Percentiles rank a stretch among this genome's conserved stretches.
phyloP scores from a whole-genome alignment of 2,329 filamentous ascomycete species.

The Aspergillus thermomutatus region DNA sequence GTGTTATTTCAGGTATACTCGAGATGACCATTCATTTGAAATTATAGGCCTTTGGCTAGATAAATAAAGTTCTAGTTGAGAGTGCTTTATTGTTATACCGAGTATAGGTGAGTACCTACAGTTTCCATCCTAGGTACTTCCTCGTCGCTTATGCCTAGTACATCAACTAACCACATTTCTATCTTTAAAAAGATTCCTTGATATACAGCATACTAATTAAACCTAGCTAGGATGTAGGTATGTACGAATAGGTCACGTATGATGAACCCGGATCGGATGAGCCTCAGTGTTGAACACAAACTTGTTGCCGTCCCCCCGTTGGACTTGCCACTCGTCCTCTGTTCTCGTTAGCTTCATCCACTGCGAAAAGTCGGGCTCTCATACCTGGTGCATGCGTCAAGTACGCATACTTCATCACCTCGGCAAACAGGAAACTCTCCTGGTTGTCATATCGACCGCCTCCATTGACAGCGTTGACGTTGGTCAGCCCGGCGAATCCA shows the following conservation, averaged over 20 bases:
- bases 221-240: not conserved
- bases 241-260: slow-evolving; percentile 11
- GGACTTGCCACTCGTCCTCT: slow-evolving; percentile 60
- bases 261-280: slow-evolving; percentile 46
- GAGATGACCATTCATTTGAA: too few species aligned
- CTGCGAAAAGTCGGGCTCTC: not conserved
- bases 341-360: slow-evolving; percentile 8
- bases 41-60: too few species aligned
- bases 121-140: too few species aligned
- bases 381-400: slow-evolving; percentile 58
- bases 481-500: slow-evolving; percentile 62
- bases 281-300: slow-evolving; percentile 66
- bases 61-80: too few species aligned
- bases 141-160: too few species aligned
- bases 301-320: slow-evolving; percentile 47
- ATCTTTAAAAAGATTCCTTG: not conserved
- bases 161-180: not conserved
- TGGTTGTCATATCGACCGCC: slow-evolving; percentile 66
- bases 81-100: too few species aligned
- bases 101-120: too few species aligned
- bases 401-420: slow-evolving; percentile 82
- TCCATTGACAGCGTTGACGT: slow-evolving; percentile 64
- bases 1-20: too few species aligned
- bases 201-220: not conserved
- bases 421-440: slow-evolving; percentile 85